These are phyloP conservation scores for Rubia balearica DNA, from an alignment of 305 asterid genomes.

Conservation along the genomic window DNA sequence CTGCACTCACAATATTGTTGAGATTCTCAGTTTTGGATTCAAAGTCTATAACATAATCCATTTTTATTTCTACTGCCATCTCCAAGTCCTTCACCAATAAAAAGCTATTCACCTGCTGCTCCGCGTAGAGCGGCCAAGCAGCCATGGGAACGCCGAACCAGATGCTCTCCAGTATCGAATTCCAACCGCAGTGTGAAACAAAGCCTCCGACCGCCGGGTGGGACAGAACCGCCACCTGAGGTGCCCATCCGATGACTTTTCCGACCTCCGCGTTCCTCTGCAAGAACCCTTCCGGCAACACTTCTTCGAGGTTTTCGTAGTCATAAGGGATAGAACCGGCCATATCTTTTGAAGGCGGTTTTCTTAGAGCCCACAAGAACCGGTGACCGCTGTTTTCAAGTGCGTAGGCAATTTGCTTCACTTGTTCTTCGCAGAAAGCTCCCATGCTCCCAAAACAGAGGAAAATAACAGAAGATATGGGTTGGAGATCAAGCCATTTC, in stretches of 20 bases:
- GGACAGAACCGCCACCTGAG: neutral
- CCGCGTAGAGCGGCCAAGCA: neutral
- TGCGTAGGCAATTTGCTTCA: slow-evolving; percentile 2
- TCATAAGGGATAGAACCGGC: neutral
- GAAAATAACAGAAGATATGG: neutral
- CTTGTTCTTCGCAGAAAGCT: neutral
- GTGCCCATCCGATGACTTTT: neutral
- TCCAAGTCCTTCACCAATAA: neutral
- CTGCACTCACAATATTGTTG: neutral
- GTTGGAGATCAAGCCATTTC: neutral
- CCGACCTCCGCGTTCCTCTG: neutral
- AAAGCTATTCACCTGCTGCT: neutral
- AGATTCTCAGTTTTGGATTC: neutral
- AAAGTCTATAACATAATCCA: neutral
- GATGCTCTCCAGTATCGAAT: neutral
- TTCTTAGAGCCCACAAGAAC: neutral
- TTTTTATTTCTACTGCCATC: neutral
- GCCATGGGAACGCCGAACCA: slow-evolving; percentile 1
- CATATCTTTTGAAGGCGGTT: neutral
- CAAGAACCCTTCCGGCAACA: neutral
- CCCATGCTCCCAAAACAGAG: neutral
- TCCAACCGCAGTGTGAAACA: slow-evolving; percentile 1
- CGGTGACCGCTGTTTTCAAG: neutral
- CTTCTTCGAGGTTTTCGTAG: neutral
- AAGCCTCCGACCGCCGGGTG: neutral